phyloP scores from a whole-genome alignment of 2,329 filamentous ascomycete species.

The Emmonsia crescens region DNA sequence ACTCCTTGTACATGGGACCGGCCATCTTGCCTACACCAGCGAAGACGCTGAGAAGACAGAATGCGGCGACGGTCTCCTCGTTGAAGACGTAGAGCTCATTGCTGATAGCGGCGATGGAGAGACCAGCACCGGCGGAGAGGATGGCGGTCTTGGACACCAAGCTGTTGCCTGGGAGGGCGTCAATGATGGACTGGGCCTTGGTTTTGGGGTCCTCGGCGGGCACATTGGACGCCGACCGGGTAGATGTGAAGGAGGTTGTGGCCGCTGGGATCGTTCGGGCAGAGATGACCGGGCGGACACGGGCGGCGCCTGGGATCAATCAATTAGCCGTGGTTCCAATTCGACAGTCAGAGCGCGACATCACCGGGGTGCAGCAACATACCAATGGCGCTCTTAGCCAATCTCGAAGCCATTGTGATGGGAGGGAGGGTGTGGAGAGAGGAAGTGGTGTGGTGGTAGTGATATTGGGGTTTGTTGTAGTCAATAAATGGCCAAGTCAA shows the following conservation, averaged over 20 bases:
- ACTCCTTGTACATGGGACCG: slow-evolving; percentile 82
- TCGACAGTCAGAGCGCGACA: not conserved
- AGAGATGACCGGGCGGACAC: slow-evolving; percentile 73
- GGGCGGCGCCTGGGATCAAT: slow-evolving; percentile 61
- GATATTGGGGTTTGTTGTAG: slow-evolving; percentile 20
- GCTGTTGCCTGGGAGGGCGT: slow-evolving; percentile 83
- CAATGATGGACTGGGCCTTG: slow-evolving; percentile 92
- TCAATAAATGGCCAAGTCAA: not conserved
- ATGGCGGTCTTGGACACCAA: slow-evolving; percentile 94
- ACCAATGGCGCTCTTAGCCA: slow-evolving; percentile 93
- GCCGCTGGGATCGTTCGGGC: slow-evolving; percentile 63
- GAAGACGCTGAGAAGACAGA: slow-evolving; percentile 91
- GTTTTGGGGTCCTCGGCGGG: slow-evolving; percentile 84
- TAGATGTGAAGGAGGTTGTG: slow-evolving; percentile 54
- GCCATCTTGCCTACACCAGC: slow-evolving; percentile 84
- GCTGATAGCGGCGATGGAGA: slow-evolving; percentile 91
- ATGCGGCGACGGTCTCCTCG: slow-evolving; percentile 90
- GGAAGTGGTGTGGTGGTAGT: slow-evolving; percentile 30
- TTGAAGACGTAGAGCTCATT: slow-evolving; percentile 99
- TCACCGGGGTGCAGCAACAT: slow-evolving; percentile 39
- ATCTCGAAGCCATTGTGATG: slow-evolving; percentile 89
- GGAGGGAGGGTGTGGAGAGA: slow-evolving; percentile 30
- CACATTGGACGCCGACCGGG: slow-evolving; percentile 63
- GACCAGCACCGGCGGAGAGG: slow-evolving; percentile 80
- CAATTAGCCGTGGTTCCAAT: slow-evolving; percentile 21